Evolutionary conservation across 495 filamentous ascomycete genomes (phyloP).

Genomic region (Neurospora sp.): DNA sequence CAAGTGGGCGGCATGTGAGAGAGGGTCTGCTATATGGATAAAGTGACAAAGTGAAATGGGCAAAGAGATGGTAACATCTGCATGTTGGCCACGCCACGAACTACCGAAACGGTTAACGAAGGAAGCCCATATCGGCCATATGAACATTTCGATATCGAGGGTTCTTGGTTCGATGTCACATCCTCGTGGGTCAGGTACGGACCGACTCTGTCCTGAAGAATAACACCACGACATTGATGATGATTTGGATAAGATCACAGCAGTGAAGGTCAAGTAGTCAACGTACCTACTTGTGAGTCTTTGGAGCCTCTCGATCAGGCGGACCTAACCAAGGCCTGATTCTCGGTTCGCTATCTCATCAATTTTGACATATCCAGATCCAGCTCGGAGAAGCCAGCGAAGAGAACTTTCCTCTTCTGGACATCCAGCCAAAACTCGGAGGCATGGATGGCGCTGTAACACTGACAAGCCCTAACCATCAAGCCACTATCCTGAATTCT

Average conservation of each 20-base stretch:
- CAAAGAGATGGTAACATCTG: background rate
- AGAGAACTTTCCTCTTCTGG: background rate
- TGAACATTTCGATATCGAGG: background rate
- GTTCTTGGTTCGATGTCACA: background rate
- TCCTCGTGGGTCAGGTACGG: background rate
- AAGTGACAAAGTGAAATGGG: background rate
- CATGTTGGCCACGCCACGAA: background rate
- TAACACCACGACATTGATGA: background rate
- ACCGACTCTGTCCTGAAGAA: background rate
- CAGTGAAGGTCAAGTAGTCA: background rate
- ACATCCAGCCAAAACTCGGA: background rate
- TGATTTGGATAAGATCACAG: background rate
- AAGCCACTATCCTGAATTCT: background rate
- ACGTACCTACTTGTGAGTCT: background rate
- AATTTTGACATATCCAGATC: background rate
- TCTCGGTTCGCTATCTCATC: background rate
- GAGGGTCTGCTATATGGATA: background rate
- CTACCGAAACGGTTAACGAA: background rate
- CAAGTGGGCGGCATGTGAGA: background rate
- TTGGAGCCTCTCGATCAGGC: background rate
- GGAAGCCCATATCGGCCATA: background rate
- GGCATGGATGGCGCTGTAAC: background rate
- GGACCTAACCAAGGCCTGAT: background rate
- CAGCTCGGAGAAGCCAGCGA: background rate
- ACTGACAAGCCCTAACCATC: background rate